Evolutionary conservation across 2,329 filamentous ascomycete species (phyloP), one percentile per base, ranked within the genome.

Genomic region (Penicillium sp.): DNA sequence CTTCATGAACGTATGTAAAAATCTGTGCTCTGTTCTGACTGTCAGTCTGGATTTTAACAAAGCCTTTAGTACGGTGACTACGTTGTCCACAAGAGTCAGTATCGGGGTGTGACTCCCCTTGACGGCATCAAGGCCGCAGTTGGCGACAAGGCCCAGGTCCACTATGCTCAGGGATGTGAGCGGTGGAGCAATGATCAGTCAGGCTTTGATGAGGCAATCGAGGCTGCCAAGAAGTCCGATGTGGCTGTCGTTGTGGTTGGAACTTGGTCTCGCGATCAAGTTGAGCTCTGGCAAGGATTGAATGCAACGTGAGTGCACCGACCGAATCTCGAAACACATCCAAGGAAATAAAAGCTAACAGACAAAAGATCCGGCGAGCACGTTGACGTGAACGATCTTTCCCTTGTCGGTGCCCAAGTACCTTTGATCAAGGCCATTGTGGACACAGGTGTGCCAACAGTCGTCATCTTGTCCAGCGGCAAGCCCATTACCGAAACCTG

Each of bases 401-500:
- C 83, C 53, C 83, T 91, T 9, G 84, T 90, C 11, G 87, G 87
- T 3, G 87, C 88, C 19, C 87, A 88, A 81, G 81, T 80, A 2
- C 79, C 80, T 9, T 82, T 90, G 1, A 83, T 89, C 45, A 77
- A 81, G 62, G 85, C 86, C 19, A 82, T 91, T 64, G 82, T 87
- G 57, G 81, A 83, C 53, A 88, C 86, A 0, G 84, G 83, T 38
- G 85, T 82, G 55, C 86, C 86, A 2, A 89, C 85, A 1, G 74
- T 89, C 32, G 84, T 89, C 4, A 83, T 89, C 11, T 86, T 84
- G 71, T 84, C 81, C 58, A 85, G 82, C 9, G 88, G 88, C 42
- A 91, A 90, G 67, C 88, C 88, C 3, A 75, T 91, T 54, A 88
- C 86, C 0, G 87, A 90, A 68, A 79, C 84, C 4, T 90, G 87